Evolutionary conservation across 1,284 basidiomycete genomes (phyloP).

Genomic region (Pseudozyma sp.): DNA sequence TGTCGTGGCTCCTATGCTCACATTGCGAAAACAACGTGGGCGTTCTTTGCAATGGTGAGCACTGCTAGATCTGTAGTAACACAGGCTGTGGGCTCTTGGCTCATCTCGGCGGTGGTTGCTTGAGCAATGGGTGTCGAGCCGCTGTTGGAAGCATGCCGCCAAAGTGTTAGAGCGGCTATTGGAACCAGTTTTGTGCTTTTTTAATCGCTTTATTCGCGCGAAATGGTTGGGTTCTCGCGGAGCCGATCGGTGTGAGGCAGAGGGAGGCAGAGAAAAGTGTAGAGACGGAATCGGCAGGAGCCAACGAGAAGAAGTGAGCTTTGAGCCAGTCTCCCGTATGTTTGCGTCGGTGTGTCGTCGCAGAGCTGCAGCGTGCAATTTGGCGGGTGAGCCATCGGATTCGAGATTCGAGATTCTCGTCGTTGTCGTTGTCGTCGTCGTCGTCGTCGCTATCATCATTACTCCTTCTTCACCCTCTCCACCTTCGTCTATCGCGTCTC

Average conservation of each 20-base stretch:
- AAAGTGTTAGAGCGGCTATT: too few species aligned
- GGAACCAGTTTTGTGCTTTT: not conserved
- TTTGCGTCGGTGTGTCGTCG: too few species aligned
- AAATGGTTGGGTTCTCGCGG: constrained; percentile 10
- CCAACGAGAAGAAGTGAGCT: constrained; percentile 21
- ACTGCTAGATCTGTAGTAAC: too few species aligned
- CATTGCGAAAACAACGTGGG: too few species aligned
- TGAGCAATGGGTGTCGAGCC: too few species aligned
- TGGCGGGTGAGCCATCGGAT: constrained; percentile 12
- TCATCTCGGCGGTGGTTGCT: too few species aligned
- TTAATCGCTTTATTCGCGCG: not conserved
- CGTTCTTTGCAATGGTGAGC: too few species aligned
- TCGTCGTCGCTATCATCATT: not conserved
- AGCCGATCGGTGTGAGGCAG: constrained; percentile 31
- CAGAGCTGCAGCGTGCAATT: not conserved
- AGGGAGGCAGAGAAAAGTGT: constrained; percentile 1
- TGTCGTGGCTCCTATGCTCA: too few species aligned
- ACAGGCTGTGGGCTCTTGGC: too few species aligned
- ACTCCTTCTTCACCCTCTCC: constrained; percentile 12
- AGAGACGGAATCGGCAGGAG: constrained; percentile 12
- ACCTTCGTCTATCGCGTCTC: constrained; percentile 1
- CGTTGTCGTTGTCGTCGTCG: constrained; percentile 19
- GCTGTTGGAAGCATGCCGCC: too few species aligned
- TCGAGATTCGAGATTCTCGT: constrained; percentile 10
- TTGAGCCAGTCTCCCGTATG: not conserved